A percentile compares a stretch with the other conserved stretches of the same genome.
Evolutionary conservation across 179 eudicot species (phyloP).

Genomic region (Beta macrorhiza): DNA sequence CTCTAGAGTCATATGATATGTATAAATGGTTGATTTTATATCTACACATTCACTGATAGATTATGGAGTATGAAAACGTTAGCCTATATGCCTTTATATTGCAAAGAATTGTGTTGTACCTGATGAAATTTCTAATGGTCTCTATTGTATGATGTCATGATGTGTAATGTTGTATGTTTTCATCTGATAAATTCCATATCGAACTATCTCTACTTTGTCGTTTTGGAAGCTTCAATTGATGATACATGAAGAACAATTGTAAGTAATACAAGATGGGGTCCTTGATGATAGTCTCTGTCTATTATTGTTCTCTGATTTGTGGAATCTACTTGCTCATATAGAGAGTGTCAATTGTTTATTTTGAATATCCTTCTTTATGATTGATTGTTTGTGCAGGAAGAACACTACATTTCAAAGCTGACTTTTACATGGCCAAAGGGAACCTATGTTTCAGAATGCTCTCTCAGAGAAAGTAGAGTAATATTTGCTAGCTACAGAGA

Average conservation of each 20-base stretch:
- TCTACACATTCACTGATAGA: not conserved
- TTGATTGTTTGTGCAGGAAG: slow-evolving; percentile 26
- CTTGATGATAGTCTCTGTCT: not conserved
- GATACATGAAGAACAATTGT: not conserved
- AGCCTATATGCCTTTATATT: not conserved
- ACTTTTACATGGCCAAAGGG: slow-evolving; percentile 33
- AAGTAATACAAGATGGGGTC: not conserved
- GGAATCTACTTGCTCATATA: not conserved
- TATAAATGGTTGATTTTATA: not conserved
- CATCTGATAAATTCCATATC: no score
- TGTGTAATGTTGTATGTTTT: not conserved
- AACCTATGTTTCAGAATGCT: slow-evolving; percentile 1
- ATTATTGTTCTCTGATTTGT: not conserved
- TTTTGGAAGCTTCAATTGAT: not conserved
- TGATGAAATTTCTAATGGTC: not conserved
- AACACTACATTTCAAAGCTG: slow-evolving; percentile 28
- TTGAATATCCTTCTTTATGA: not conserved
- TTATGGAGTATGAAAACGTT: not conserved
- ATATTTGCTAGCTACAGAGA: slow-evolving; percentile 34
- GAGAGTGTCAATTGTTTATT: no score
- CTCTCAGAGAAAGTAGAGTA: slow-evolving; percentile 21
- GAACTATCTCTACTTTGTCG: not conserved
- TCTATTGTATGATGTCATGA: not conserved
- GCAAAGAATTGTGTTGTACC: not conserved
- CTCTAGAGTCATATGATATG: not conserved